These are phyloP conservation scores for Zygosaccharomyces sapae DNA, from an alignment of 1,139 yeast genomes.

Conservation along the genomic window DNA sequence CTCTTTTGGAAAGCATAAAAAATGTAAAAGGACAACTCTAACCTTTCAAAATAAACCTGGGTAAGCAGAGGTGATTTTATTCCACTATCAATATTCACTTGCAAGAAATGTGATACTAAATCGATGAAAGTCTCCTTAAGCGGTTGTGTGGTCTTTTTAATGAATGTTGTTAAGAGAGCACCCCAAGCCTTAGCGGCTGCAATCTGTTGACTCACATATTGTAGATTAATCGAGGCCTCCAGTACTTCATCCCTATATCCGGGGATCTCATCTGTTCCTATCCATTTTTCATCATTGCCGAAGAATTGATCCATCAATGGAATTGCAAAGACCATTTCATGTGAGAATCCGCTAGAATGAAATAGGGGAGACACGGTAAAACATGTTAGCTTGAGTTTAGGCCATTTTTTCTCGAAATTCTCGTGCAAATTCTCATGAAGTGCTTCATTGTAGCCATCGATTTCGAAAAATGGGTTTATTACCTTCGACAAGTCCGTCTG, in stretches of 20 bases:
- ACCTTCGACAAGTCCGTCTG: conserved; percentile 39
- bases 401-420: conserved; percentile 49
- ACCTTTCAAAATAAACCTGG: conserved; percentile 55
- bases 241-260: conserved; percentile 51
- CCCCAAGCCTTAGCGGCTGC: conserved; percentile 73
- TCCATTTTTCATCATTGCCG: conserved; percentile 48
- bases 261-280: conserved; percentile 28
- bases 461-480: conserved; percentile 38
- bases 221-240: conserved; percentile 60
- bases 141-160: conserved; percentile 36
- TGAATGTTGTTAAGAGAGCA: conserved; percentile 65
- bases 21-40: conserved; percentile 67
- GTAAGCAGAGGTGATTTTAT: conserved; percentile 46
- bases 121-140: conserved; percentile 41
- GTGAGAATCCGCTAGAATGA: conserved; percentile 49
- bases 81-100: conserved; percentile 52
- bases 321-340: conserved; percentile 55
- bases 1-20: conserved; percentile 44
- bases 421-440: conserved; percentile 45
- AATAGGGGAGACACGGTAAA: conserved; percentile 50
- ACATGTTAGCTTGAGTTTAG: conserved; percentile 46
- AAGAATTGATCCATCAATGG: conserved; percentile 60
- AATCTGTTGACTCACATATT: conserved; percentile 63
- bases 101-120: conserved; percentile 49
- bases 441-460: conserved; percentile 43